Evolutionary conservation across 1,139 yeast genomes (phyloP).

Genomic region (Nakaseomyces bracarensis): DNA sequence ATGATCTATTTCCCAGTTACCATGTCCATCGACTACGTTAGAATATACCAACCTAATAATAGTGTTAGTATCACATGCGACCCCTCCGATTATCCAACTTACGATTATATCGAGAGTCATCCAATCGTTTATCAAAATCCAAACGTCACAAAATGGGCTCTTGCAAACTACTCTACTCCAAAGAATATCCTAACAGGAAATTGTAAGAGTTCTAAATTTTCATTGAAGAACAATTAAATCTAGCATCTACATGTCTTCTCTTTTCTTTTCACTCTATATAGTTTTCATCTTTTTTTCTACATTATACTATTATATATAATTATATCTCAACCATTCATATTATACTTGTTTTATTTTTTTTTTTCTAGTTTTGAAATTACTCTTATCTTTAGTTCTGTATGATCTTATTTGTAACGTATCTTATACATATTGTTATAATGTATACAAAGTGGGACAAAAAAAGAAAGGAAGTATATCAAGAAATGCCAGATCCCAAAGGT

Average conservation of each 20-base stretch:
- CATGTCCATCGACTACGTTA: conserved; percentile 62
- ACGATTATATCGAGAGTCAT: conserved; percentile 60
- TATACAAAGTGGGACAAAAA: too few relatives aligned
- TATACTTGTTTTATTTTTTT: too few relatives aligned
- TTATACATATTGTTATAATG: too few relatives aligned
- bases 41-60: conserved; percentile 64
- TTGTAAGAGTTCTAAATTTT: conserved; percentile 32
- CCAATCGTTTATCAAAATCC: conserved; percentile 50
- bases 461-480: too few relatives aligned
- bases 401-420: too few relatives aligned
- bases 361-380: too few relatives aligned
- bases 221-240: conserved; percentile 1
- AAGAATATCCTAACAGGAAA: conserved; percentile 41
- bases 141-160: conserved; percentile 57
- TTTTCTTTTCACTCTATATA: neutral
- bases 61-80: conserved; percentile 54
- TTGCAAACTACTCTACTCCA: conserved; percentile 61
- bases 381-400: too few relatives aligned
- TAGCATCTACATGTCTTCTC: neutral
- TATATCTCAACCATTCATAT: too few relatives aligned
- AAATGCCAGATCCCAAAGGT: too few relatives aligned
- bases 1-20: conserved; percentile 56
- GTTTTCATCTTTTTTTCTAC: neutral
- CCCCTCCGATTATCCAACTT: conserved; percentile 63
- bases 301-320: neutral